Base-by-base conservation (phyloP, 2,329 filamentous ascomycete genomes). In the Lachnellula suecica region DNA sequence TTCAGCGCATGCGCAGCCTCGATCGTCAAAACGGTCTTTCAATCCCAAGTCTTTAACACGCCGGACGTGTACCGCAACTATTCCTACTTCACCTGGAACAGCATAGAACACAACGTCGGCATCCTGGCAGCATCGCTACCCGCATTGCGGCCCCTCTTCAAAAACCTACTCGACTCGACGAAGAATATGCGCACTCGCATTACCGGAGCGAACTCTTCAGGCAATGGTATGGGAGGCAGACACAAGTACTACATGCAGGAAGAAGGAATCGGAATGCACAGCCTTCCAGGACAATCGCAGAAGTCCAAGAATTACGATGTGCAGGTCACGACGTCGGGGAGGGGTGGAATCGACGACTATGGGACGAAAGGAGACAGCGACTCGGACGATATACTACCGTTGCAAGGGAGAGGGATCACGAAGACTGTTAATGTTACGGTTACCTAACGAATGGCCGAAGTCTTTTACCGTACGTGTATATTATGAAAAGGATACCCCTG, bases 31-130 rank as follows among this genome's bases (percentile, higher is more conserved):
- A 66, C 70, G 1, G 59, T 69, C 6, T 63, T 67, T 17, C 73
- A 76, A 57, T 66, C 61, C 34, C 61, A 52, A 17, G 67, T 71
- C 46, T 61, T 74, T 43, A 34, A 52, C 0, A 63, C 71, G 11
- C 58, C 57, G 0, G 72, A 76, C 51, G 68, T 64, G 29, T 68
- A 64, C 4, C 53, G 57, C 22, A 44, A 56, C 11, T 58, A 63
- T 54, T 61, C 61, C 4, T 76, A 75, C 61, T 71, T 70, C 35
- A 65, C 76, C 10, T 76, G 73, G 73, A 71, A 72, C 56, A 70
- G 68, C 53, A 68, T 76, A 46, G 73, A 77, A 53, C 67, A 77
- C 23, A 71, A 70, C 42, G 60, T 75, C 6, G 74, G 72, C 3
- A 73, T 75, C 41, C 63, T 74, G 2, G 73, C 74, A 1, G 71